A percentile compares a stretch with the other conserved stretches of the same genome.
phyloP scores from a whole-genome alignment of 805 yeast genomes.

The Yamadazyma takamatsuzukensis region DNA sequence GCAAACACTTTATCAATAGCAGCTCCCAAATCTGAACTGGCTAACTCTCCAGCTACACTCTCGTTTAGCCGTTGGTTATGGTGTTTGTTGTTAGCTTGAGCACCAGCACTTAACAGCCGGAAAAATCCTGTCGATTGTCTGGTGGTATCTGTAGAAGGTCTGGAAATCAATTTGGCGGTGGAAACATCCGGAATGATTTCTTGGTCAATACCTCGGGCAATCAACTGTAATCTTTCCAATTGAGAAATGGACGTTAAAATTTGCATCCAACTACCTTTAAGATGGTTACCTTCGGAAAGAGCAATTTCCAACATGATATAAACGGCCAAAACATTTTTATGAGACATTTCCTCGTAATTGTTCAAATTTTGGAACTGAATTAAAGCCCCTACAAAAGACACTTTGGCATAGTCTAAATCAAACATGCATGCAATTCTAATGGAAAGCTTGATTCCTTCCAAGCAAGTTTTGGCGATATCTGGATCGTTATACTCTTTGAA shows the following conservation, averaged over 20 bases:
- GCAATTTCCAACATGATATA: constrained; percentile 72
- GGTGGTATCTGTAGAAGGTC: constrained; percentile 49
- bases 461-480: constrained; percentile 61
- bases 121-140: constrained; percentile 44
- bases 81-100: constrained; percentile 65
- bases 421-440: constrained; percentile 81
- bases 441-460: constrained; percentile 84
- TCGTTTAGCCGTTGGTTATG: constrained; percentile 65
- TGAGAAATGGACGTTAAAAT: constrained; percentile 81
- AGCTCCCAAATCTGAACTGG: constrained; percentile 68
- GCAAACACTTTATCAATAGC: constrained; percentile 85
- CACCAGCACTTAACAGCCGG: constrained; percentile 59
- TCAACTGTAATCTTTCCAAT: constrained; percentile 82
- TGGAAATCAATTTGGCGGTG: constrained; percentile 63
- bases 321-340: constrained; percentile 80
- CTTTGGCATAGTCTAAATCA: constrained; percentile 78
- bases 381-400: constrained; percentile 85
- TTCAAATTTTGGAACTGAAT: constrained; percentile 81
- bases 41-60: constrained; percentile 53
- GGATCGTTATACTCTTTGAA: constrained; percentile 83
- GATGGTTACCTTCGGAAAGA: constrained; percentile 69
- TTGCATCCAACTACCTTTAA: constrained; percentile 77
- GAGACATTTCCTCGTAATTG: constrained; percentile 71
- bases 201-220: constrained; percentile 84
- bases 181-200: constrained; percentile 82